A percentile compares a stretch with the other conserved stretches of the same genome.
These are phyloP conservation scores for Wallacemonas collosoma DNA, from an alignment of 208 protist species.

Conservation along the genomic window DNA sequence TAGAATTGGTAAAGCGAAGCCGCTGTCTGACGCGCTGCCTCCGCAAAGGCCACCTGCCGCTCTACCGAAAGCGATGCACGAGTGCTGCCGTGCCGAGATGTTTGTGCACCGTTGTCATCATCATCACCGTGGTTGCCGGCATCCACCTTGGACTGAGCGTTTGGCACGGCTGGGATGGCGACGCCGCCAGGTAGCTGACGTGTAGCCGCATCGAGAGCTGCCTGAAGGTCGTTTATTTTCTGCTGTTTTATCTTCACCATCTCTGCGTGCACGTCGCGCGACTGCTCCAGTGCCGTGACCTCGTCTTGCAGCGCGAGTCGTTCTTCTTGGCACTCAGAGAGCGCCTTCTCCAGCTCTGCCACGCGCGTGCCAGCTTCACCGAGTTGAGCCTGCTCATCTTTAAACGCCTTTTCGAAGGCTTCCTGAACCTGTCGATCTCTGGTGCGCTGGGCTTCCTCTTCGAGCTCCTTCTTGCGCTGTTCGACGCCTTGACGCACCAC, in stretches of 20 bases:
- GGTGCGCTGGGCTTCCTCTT: slow-evolving; percentile 1
- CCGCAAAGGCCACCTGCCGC: not conserved
- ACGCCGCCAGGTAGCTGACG: not conserved
- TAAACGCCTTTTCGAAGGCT: not conserved
- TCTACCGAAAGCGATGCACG: not conserved
- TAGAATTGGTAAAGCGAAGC: slow-evolving; percentile 7
- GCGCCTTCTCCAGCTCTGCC: not conserved
- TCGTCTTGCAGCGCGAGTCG: not conserved
- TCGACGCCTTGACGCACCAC: slow-evolving; percentile 10
- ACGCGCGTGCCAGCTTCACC: not conserved
- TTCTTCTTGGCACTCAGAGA: not conserved
- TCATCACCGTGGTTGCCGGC: not conserved
- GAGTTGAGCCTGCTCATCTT: not conserved
- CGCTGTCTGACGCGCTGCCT: not conserved
- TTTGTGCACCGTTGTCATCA: not conserved
- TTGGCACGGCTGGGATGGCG: not conserved
- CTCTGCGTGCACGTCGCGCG: slow-evolving; percentile 8
- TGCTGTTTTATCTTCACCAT: slow-evolving; percentile 6
- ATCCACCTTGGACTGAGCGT: not conserved
- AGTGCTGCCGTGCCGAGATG: too few relatives aligned
- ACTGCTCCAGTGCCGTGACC: slow-evolving; percentile 1
- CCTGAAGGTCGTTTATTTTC: slow-evolving; percentile 5
- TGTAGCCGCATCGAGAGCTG: not conserved
- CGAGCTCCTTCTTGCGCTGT: slow-evolving; percentile 6
- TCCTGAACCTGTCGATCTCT: not conserved